Conservation (phyloP, 257 asterid genomes). For the Coffea eugenioides region DNA sequence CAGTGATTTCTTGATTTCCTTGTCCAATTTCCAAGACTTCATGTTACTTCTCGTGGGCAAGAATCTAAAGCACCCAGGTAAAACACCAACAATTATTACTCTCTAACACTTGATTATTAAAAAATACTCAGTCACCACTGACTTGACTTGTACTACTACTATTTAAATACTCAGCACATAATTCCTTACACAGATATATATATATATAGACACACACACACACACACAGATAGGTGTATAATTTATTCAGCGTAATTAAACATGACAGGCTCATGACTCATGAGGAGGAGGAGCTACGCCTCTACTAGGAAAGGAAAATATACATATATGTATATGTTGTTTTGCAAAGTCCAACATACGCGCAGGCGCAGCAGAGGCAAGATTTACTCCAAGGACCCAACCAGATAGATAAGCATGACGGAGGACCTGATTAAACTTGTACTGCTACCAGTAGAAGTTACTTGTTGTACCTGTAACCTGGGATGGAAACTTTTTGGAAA, state of each 20-base stretch:
- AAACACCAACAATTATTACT: background rate
- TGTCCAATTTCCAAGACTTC: conserved; percentile 51
- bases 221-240: no score
- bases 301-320: background rate
- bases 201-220: no score
- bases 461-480: conserved; percentile 41
- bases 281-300: background rate
- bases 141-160: background rate
- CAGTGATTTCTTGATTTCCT: conserved; percentile 42
- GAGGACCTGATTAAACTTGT: no score
- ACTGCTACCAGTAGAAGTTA: no score
- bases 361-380: no score
- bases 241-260: background rate
- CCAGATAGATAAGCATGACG: background rate
- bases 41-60: conserved; percentile 47
- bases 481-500: conserved; percentile 42
- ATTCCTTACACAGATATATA: no score
- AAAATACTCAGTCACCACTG: background rate
- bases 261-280: background rate
- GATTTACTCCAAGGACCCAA: no score
- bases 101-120: no score
- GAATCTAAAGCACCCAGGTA: conserved; percentile 18
- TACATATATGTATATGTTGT: no score
- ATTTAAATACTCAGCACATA: no score
- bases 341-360: no score